These are phyloP conservation scores for Adansonia digitata DNA, from an alignment of 345 rosid species.

Conservation along the genomic window DNA sequence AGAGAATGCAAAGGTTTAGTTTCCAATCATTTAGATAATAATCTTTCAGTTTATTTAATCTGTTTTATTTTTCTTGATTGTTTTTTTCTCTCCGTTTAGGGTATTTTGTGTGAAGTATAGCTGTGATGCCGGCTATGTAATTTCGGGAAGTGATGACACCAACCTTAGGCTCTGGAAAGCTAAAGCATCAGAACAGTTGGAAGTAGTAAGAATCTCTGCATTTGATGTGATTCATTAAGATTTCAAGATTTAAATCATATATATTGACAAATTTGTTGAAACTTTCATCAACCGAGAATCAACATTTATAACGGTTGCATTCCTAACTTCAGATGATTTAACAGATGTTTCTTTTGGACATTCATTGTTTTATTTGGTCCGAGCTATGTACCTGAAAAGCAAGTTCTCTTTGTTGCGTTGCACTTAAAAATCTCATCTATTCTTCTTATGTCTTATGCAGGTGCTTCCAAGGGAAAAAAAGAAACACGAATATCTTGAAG, in stretches of 20 bases:
- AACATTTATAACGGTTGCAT: background rate
- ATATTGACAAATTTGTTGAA: background rate
- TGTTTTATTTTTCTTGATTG: constrained; percentile 8
- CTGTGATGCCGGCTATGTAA: constrained; percentile 84
- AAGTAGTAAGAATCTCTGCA: constrained; percentile 65
- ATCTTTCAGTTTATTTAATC: constrained; percentile 2
- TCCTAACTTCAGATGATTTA: background rate
- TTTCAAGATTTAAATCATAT: background rate
- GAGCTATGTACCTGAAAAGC: background rate
- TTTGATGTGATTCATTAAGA: background rate
- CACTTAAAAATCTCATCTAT: background rate
- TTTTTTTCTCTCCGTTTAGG: constrained; percentile 31
- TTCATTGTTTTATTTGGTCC: background rate
- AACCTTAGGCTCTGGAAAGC: constrained; percentile 98
- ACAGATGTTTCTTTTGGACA: background rate
- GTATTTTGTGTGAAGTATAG: constrained; percentile 91
- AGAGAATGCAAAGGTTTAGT: constrained; percentile 94
- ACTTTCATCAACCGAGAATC: background rate
- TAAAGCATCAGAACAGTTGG: constrained; percentile 92
- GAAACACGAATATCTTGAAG: constrained; percentile 77
- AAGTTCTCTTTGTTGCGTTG: background rate
- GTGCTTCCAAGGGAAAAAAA: constrained; percentile 81
- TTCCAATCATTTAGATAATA: background rate
- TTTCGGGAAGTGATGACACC: constrained; percentile 96
- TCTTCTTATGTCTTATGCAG: constrained; percentile 32